phyloP scores from a whole-genome alignment of 306 rosid species.

The Herpetospermum pedunculosum region DNA sequence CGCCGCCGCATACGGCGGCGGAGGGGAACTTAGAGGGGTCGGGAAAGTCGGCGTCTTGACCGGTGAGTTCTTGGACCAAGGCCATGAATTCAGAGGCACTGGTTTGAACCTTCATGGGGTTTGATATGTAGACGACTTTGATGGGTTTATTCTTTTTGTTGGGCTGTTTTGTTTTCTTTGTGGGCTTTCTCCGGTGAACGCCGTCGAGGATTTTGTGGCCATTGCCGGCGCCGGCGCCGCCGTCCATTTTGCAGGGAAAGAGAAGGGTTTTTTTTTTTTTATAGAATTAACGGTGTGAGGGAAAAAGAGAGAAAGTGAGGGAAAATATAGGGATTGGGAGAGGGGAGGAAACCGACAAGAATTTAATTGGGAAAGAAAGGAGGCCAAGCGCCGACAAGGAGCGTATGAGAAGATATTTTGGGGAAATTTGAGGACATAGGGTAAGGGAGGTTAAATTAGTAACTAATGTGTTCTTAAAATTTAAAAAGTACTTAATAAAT shows the following conservation, averaged over 20 bases:
- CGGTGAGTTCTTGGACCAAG: constrained; percentile 76
- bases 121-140: constrained; percentile 73
- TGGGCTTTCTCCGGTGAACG: neutral
- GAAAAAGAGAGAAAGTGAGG: neutral
- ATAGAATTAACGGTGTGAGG: too few relatives aligned
- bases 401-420: neutral
- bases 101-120: constrained; percentile 63
- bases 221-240: neutral
- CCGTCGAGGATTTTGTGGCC: neutral
- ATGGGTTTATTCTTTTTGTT: constrained; percentile 21
- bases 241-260: neutral
- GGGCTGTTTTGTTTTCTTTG: neutral
- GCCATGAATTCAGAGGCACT: constrained; percentile 67
- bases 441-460: too few relatives aligned
- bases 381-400: neutral
- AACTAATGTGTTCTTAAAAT: too few relatives aligned
- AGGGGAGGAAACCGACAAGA: neutral
- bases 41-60: constrained; percentile 52
- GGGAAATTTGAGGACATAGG: neutral
- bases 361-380: neutral
- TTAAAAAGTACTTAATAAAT: too few relatives aligned
- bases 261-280: neutral
- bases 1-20: neutral
- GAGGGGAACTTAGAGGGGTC: constrained; percentile 30
- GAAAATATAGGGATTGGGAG: neutral